Evolutionary conservation across 2,329 filamentous ascomycete genomes (phyloP), one percentile per base, ranked within the genome.

Genomic region (Didymella exigua): DNA sequence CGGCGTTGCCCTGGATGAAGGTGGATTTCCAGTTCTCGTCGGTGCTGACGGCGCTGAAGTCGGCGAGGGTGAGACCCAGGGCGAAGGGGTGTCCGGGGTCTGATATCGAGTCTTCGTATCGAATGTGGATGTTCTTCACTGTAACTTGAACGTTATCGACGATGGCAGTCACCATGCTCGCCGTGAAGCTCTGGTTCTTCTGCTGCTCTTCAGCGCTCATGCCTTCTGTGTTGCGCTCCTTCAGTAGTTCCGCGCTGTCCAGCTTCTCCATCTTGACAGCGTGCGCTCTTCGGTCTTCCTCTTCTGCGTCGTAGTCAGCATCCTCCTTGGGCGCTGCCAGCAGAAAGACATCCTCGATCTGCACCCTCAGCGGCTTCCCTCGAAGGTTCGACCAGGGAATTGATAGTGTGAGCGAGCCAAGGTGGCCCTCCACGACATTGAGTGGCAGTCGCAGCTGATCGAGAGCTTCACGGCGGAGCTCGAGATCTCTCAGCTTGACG

Each of bases 251-350:
- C 1, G 95, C 95, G 64, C 91, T 96, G 74, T 99, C 95, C 6
- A 99, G 84, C 77, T 97, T 96, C 77, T 99, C 95, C 86, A 99
- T 96, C 80, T 99, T 99, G 70, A 99, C 84, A n/a, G 89, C 84
- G 72, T 97, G 92, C 58, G 86, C 87, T 71, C 95, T 84, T 47
- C 86, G 85, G 63, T 93, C 90, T 75, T 99, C 95, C 70, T 99
- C 95, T 10, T 93, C 90, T 54, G 93, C 87, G 63, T 99, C 88
- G 74, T 96, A 98, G 68, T 93, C 90, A 23, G 91, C 88, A 78
- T 99, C 93, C 76, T 96, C 93, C 76, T 95, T 96, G 2, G 95
- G 96, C 6, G 93, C 96, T 5, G 96, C 95, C 49, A 99, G 82
- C 29, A 99, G 81, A 74, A 93, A 99, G 43, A 99, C 93, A 86